Conservation (phyloP, 192 early-diverging fungal species). For the Mortierella claussenii region DNA sequence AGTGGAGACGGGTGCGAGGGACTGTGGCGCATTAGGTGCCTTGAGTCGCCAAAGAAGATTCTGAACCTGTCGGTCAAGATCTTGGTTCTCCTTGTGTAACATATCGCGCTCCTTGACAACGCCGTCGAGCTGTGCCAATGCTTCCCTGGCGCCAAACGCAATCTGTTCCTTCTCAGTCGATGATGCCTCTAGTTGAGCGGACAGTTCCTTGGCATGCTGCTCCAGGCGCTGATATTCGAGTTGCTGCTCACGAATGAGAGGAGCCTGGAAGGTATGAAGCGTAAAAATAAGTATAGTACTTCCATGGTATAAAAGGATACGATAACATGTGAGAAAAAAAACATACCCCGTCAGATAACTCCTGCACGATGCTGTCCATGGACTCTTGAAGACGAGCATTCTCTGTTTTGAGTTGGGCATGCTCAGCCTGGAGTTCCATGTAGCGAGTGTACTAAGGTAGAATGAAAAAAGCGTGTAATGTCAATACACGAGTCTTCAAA, state of each 20-base stretch:
- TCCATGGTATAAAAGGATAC: not conserved
- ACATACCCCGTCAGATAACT: conserved; percentile 51
- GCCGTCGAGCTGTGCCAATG: conserved; percentile 50
- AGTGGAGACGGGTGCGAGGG: conserved; percentile 51
- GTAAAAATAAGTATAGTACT: not conserved
- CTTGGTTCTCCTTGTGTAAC: conserved; percentile 66
- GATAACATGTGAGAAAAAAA: not conserved
- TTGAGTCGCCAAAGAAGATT: conserved; percentile 63
- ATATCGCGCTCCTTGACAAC: conserved; percentile 57
- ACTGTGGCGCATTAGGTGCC: conserved; percentile 59
- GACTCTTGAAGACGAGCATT: conserved; percentile 59
- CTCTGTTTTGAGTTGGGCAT: conserved; percentile 59
- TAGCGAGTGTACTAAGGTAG: conserved; percentile 61
- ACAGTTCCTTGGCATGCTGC: conserved; percentile 61
- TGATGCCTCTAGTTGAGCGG: conserved; percentile 56
- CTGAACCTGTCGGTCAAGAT: conserved; percentile 65
- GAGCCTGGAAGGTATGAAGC: conserved; percentile 50
- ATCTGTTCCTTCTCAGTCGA: conserved; percentile 52
- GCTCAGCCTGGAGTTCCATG: conserved; percentile 61
- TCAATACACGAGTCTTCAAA: not conserved
- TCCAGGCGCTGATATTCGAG: conserved; percentile 63
- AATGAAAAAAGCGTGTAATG: not conserved
- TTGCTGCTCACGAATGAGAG: conserved; percentile 68
- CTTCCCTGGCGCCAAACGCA: conserved; percentile 27
- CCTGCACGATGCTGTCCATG: conserved; percentile 67